These are phyloP conservation scores for Candida schatavii DNA, from an alignment of 805 yeast genomes.

Conservation along the genomic window DNA sequence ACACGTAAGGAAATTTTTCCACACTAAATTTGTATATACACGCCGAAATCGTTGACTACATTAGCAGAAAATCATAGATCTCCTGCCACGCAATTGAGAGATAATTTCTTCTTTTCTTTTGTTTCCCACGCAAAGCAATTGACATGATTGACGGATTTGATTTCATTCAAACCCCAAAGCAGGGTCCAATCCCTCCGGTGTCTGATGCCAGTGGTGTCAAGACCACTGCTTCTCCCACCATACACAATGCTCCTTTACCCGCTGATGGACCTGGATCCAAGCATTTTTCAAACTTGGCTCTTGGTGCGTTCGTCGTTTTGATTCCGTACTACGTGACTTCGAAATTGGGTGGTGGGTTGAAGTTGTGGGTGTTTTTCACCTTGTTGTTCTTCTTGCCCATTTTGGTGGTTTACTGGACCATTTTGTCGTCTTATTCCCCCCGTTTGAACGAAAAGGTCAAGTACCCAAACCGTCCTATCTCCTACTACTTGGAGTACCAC, in stretches of 20 bases:
- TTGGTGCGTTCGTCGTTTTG: slow-evolving; percentile 48
- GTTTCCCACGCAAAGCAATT: neutral
- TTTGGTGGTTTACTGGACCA: slow-evolving; percentile 79
- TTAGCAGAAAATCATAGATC: neutral
- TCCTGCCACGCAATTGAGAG: neutral
- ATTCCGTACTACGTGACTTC: slow-evolving; percentile 64
- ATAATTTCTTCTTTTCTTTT: slow-evolving; percentile 1
- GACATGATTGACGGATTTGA: slow-evolving; percentile 42
- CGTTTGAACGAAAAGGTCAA: slow-evolving; percentile 74
- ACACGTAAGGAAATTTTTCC: too few species aligned
- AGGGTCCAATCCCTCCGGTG: slow-evolving; percentile 28
- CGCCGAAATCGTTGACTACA: slow-evolving; percentile 1
- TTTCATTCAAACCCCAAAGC: slow-evolving; percentile 58
- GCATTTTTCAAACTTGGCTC: slow-evolving; percentile 62
- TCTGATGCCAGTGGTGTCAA: slow-evolving; percentile 32
- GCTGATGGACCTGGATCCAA: slow-evolving; percentile 90
- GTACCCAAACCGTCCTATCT: slow-evolving; percentile 75
- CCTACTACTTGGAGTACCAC: slow-evolving; percentile 79
- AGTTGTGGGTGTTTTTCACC: slow-evolving; percentile 61
- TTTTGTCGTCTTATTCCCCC: slow-evolving; percentile 74
- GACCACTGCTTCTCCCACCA: slow-evolving; percentile 56
- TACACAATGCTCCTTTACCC: slow-evolving; percentile 82
- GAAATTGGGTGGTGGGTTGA: slow-evolving; percentile 67
- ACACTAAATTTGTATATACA: slow-evolving; percentile 3
- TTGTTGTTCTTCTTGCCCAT: slow-evolving; percentile 63